Percentiles rank a stretch among this genome's conserved stretches.
Evolutionary conservation across 139 green algal genomes (phyloP).

Genomic region (Coccomyxa sp.): DNA sequence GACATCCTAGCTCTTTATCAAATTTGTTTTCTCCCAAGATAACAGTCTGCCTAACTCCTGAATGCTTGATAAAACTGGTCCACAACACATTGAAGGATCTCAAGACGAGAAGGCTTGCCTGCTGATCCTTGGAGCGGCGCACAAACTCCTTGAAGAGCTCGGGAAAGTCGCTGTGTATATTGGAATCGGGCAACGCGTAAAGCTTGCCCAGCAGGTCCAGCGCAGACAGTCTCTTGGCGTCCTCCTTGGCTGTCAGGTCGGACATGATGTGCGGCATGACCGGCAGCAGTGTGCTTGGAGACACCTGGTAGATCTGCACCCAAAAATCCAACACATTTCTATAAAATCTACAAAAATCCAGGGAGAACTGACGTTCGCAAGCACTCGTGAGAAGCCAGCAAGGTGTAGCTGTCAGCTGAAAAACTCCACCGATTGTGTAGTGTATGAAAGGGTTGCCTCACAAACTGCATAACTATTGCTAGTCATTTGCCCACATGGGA

Average conservation of each 20-base stretch:
- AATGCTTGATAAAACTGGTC: too few relatives aligned
- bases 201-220: slow-evolving; percentile 55
- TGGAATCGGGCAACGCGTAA: slow-evolving; percentile 30
- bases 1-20: too few relatives aligned
- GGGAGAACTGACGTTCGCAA: too few relatives aligned
- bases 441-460: too few relatives aligned
- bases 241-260: slow-evolving; percentile 50
- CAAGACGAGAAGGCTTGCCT: neutral
- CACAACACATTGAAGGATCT: neutral
- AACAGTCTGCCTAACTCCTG: too few relatives aligned
- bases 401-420: too few relatives aligned
- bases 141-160: slow-evolving; percentile 42
- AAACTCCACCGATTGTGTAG: too few relatives aligned
- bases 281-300: slow-evolving; percentile 60
- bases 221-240: slow-evolving; percentile 39
- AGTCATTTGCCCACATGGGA: too few relatives aligned
- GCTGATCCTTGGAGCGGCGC: slow-evolving; percentile 17
- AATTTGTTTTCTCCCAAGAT: too few relatives aligned
- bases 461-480: too few relatives aligned
- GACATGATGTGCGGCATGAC: slow-evolving; percentile 58
- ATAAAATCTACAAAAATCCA: neutral
- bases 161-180: slow-evolving; percentile 34
- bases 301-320: slow-evolving; percentile 50
- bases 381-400: too few relatives aligned
- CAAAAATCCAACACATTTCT: neutral